These are phyloP conservation scores for Penicillium italicum DNA, from an alignment of 2,329 filamentous ascomycete species.

Conservation along the genomic window DNA sequence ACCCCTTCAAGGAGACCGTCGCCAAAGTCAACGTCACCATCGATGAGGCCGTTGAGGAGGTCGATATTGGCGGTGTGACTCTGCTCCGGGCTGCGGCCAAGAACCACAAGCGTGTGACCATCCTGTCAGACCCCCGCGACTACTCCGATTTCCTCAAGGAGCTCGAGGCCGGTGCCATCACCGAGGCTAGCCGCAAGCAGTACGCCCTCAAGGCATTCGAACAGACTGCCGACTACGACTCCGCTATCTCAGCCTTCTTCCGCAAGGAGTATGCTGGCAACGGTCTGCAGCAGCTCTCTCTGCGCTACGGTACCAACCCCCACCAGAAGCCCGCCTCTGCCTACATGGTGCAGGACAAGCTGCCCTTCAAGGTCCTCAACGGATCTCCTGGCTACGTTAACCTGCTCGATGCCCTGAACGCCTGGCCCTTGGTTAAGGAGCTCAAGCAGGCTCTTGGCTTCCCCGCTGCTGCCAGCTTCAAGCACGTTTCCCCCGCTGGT, in stretches of 20 bases:
- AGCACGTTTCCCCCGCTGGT: conserved; percentile 96
- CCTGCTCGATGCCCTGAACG: conserved; percentile 90
- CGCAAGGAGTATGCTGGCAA: conserved; percentile 90
- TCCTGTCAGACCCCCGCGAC: conserved; percentile 89
- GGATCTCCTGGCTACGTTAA: conserved; percentile 97
- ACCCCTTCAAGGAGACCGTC: conserved; percentile 98
- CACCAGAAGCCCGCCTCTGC: conserved; percentile 96
- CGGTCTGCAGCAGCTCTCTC: conserved; percentile 74
- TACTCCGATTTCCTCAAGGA: conserved; percentile 93
- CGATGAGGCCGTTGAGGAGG: conserved; percentile 94
- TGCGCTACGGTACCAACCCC: conserved; percentile 94
- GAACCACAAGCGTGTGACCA: conserved; percentile 94
- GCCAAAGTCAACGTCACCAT: conserved; percentile 97
- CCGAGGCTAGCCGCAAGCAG: conserved; percentile 75
- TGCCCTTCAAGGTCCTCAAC: conserved; percentile 92
- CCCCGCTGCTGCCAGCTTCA: conserved; percentile 95
- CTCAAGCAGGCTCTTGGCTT: conserved; percentile 81
- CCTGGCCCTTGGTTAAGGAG: conserved; percentile 96
- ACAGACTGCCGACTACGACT: conserved; percentile 95
- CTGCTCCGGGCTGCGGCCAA: conserved; percentile 94
- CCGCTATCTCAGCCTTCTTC: conserved; percentile 94
- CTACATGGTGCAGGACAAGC: conserved; percentile 65
- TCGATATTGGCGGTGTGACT: conserved; percentile 96
- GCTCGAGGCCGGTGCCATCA: conserved; percentile 79
- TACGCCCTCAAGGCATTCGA: conserved; percentile 98